Evolutionary conservation across 2,329 filamentous ascomycete species (phyloP).

Genomic region (Paecilomyces fulvus): DNA sequence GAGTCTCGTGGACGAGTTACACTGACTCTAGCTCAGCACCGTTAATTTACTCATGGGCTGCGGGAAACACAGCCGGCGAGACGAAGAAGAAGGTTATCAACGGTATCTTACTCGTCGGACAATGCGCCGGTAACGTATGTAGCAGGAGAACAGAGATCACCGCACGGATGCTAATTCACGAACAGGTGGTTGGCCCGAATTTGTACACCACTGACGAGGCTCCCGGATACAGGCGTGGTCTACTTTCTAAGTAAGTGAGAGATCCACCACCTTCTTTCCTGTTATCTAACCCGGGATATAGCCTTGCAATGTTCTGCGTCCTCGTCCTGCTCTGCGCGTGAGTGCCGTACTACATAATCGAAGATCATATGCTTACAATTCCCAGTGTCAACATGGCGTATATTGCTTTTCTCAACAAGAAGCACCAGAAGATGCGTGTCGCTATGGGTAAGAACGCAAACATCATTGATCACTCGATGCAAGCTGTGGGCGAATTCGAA

Average conservation of each 20-base stretch:
- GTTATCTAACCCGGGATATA: slow-evolving; percentile 6
- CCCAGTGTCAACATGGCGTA: slow-evolving; percentile 36
- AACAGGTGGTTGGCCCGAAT: neutral
- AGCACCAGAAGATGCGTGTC: slow-evolving; percentile 47
- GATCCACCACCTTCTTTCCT: neutral
- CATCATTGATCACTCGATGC: slow-evolving; percentile 53
- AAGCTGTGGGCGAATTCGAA: slow-evolving; percentile 26
- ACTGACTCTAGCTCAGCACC: slow-evolving; percentile 39
- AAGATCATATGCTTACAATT: neutral
- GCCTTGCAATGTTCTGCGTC: slow-evolving; percentile 50
- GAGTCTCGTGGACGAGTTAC: neutral
- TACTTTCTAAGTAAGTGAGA: neutral
- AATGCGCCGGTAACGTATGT: neutral
- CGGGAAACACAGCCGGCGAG: slow-evolving; percentile 54
- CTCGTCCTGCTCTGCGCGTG: slow-evolving; percentile 45
- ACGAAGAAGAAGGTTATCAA: slow-evolving; percentile 62
- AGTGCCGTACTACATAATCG: slow-evolving; percentile 2
- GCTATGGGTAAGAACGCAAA: slow-evolving; percentile 52
- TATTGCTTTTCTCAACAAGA: slow-evolving; percentile 46
- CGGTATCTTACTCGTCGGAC: slow-evolving; percentile 52
- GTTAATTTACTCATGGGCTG: slow-evolving; percentile 64
- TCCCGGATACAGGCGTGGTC: neutral
- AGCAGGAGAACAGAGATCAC: no score
- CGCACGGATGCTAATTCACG: neutral
- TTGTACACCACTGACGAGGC: neutral